A percentile compares a stretch with the other conserved stretches of the same genome.
These are phyloP conservation scores for Coemansia sp. DNA, from an alignment of 192 early-diverging fungal genomes.

Conservation along the genomic window DNA sequence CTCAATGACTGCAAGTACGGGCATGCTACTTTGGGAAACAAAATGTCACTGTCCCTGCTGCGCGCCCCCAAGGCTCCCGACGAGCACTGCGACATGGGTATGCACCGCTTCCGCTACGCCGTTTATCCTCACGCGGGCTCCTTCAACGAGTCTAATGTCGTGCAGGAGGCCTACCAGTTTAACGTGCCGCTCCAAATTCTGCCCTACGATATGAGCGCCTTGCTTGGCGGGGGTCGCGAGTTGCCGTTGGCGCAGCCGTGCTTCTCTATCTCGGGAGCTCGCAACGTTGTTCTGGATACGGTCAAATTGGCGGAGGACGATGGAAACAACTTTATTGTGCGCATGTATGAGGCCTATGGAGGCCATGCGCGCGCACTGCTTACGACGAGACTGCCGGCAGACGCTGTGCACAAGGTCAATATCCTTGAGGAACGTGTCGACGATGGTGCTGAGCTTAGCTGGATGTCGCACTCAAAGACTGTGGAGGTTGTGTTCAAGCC, in stretches of 20 bases:
- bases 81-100: slow-evolving; percentile 57
- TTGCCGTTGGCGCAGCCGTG: slow-evolving; percentile 11
- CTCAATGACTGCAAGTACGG: slow-evolving; percentile 97
- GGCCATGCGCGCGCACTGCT: slow-evolving; percentile 54
- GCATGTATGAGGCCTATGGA: slow-evolving; percentile 90
- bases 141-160: slow-evolving; percentile 83
- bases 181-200: slow-evolving; percentile 70
- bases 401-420: slow-evolving; percentile 60
- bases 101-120: slow-evolving; percentile 83
- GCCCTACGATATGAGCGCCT: slow-evolving; percentile 9
- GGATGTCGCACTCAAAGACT: slow-evolving; percentile 27
- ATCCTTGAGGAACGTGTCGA: slow-evolving; percentile 72
- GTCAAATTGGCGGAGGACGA: slow-evolving; percentile 85
- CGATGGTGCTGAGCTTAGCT: slow-evolving; percentile 16
- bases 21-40: slow-evolving; percentile 77
- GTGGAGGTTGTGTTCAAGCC: slow-evolving; percentile 56
- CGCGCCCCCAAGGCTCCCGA: slow-evolving; percentile 78
- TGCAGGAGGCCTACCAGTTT: slow-evolving; percentile 82
- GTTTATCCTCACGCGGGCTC: slow-evolving; percentile 82
- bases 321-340: slow-evolving; percentile 63
- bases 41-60: slow-evolving; percentile 79
- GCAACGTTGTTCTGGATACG: slow-evolving; percentile 84
- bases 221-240: not conserved
- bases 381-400: slow-evolving; percentile 22
- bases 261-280: slow-evolving; percentile 35